Percentiles rank a stretch among this genome's conserved stretches.
Evolutionary conservation across 805 yeast species (phyloP).

Genomic region (Wickerhamomyces bovis): DNA sequence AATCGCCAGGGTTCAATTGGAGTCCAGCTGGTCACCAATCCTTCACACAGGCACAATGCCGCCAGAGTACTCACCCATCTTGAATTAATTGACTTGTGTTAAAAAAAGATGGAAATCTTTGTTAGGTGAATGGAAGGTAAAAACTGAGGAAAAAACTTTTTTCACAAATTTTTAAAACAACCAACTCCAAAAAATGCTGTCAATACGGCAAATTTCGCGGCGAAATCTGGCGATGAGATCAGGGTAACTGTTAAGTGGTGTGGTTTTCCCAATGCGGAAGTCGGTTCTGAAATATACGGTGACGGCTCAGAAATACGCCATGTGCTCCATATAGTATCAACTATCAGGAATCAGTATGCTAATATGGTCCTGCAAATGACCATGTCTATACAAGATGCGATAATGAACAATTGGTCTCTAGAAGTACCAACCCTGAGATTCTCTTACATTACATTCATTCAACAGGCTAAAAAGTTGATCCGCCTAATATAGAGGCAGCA

Average conservation of each 20-base stretch:
- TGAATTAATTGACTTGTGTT: conserved; percentile 16
- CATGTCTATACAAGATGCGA: too few relatives aligned
- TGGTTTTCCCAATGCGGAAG: neutral
- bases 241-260: neutral
- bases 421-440: neutral
- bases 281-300: neutral
- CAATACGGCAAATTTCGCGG: neutral
- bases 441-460: neutral
- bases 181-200: neutral
- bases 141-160: conserved; percentile 6
- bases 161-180: neutral
- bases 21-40: neutral
- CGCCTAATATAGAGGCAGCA: conserved; percentile 79
- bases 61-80: conserved; percentile 24
- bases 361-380: too few relatives aligned
- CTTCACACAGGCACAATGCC: neutral
- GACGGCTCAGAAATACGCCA: neutral
- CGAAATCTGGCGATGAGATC: neutral
- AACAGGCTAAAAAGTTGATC: conserved; percentile 42
- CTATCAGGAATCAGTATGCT: too few relatives aligned
- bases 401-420: neutral
- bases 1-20: neutral
- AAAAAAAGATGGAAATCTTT: conserved; percentile 7
- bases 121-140: neutral
- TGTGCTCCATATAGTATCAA: too few relatives aligned